phyloP scores from a whole-genome alignment of 805 yeast species.

The Saturnispora sanitii region DNA sequence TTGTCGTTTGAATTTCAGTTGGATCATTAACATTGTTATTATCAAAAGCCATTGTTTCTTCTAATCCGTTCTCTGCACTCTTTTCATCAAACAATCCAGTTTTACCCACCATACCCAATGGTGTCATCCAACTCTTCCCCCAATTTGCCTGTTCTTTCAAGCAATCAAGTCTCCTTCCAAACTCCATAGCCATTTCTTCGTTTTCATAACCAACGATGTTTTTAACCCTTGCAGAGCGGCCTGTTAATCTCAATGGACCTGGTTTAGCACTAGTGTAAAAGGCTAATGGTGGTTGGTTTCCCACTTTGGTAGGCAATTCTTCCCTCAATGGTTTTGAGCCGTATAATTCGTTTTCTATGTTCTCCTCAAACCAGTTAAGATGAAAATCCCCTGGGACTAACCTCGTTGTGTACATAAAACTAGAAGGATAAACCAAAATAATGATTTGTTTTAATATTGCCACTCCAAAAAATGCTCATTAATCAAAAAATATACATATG shows the following conservation, averaged over 20 bases:
- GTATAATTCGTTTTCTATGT: slow-evolving; percentile 3
- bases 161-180: slow-evolving; percentile 10
- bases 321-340: neutral
- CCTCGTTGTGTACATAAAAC: slow-evolving; percentile 3
- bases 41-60: slow-evolving; percentile 12
- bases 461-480: no score
- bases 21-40: slow-evolving; percentile 26
- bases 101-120: slow-evolving; percentile 32
- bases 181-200: slow-evolving; percentile 12
- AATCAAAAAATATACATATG: no score
- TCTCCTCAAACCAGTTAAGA: slow-evolving; percentile 3
- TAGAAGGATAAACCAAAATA: no score
- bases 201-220: slow-evolving; percentile 6
- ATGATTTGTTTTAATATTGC: no score
- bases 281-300: slow-evolving; percentile 12
- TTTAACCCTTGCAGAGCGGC: neutral
- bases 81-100: slow-evolving; percentile 17
- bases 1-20: no score
- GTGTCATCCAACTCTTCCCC: slow-evolving; percentile 29
- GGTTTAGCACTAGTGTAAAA: slow-evolving; percentile 7
- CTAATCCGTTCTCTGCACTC: slow-evolving; percentile 31
- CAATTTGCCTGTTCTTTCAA: slow-evolving; percentile 8
- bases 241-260: slow-evolving; percentile 7
- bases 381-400: slow-evolving; percentile 4
- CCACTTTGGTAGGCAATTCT: neutral